Evolutionary conservation across 169 alveolate genomes (phyloP).

Genomic region (Theileria sp.): DNA sequence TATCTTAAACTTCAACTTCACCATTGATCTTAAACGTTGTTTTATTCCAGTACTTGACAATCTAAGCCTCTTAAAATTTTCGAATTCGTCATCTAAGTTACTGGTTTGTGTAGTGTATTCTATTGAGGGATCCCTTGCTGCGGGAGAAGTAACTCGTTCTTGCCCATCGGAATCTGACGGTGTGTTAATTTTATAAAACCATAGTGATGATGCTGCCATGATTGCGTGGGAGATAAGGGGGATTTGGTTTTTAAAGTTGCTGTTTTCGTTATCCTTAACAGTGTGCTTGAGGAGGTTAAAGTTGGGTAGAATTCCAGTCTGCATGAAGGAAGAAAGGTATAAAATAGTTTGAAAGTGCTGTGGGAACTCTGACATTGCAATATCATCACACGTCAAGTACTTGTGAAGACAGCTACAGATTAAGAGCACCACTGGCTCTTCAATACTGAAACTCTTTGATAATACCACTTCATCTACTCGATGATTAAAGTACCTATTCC

Average conservation of each 20-base stretch:
- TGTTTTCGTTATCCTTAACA: background rate
- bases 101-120: background rate
- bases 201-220: constrained; percentile 9
- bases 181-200: constrained; percentile 10
- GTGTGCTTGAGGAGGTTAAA: constrained; percentile 25
- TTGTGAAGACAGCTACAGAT: constrained; percentile 34
- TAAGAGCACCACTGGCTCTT: constrained; percentile 28
- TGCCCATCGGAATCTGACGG: background rate
- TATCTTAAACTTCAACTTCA: background rate
- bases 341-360: constrained; percentile 24
- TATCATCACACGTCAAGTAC: constrained; percentile 16
- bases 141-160: background rate
- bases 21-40: background rate
- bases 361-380: constrained; percentile 22
- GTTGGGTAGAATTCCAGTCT: constrained; percentile 48
- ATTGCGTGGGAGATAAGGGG: constrained; percentile 20
- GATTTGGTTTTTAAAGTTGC: constrained; percentile 33
- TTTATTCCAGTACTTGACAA: background rate
- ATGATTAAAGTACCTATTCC: constrained; percentile 38
- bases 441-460: constrained; percentile 40
- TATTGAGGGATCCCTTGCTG: background rate
- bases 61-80: constrained; percentile 3
- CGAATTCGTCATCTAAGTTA: background rate
- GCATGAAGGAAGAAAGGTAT: constrained; percentile 35
- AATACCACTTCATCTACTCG: constrained; percentile 19